phyloP scores from a whole-genome alignment of 805 yeast genomes.

The Ogataea pignaliae region DNA sequence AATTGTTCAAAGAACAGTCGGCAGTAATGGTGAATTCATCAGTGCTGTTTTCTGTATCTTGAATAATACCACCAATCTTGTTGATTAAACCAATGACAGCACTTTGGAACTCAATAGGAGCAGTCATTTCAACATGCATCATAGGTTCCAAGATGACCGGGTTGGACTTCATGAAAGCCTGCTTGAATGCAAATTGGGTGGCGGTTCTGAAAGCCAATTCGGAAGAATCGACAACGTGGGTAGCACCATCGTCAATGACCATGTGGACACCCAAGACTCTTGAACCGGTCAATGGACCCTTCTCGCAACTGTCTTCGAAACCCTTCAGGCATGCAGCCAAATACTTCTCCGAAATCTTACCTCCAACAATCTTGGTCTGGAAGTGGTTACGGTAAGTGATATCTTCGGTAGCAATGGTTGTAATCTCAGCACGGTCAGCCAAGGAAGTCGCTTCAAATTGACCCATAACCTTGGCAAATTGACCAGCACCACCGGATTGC shows the following conservation, averaged over 20 bases:
- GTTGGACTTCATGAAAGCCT: constrained; percentile 76
- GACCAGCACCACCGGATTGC: constrained; percentile 99
- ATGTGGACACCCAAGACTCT: constrained; percentile 87
- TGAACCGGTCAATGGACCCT: constrained; percentile 96
- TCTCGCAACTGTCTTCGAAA: constrained; percentile 88
- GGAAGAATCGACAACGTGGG: constrained; percentile 95
- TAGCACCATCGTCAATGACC: constrained; percentile 95
- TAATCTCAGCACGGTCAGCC: constrained; percentile 42
- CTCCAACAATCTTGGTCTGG: constrained; percentile 89
- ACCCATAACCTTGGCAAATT: constrained; percentile 95
- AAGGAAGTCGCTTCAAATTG: constrained; percentile 48
- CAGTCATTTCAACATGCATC: constrained; percentile 88
- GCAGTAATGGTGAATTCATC: constrained; percentile 93
- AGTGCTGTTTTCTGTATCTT: constrained; percentile 88
- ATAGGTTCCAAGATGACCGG: constrained; percentile 95
- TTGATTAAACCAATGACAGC: constrained; percentile 85
- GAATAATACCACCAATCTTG: constrained; percentile 86
- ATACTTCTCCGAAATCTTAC: constrained; percentile 93
- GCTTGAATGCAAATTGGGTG: constrained; percentile 84
- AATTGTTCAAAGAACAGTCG: constrained; percentile 92
- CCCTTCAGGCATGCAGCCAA: constrained; percentile 93
- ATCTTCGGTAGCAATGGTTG: constrained; percentile 27
- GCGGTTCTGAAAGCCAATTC: constrained; percentile 95
- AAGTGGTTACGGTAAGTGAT: constrained; percentile 56
- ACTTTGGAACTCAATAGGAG: constrained; percentile 97